A percentile compares a stretch with the other conserved stretches of the same genome.
phyloP scores from a whole-genome alignment of 352 stramenopile species.

The Peronospora belbahrii region DNA sequence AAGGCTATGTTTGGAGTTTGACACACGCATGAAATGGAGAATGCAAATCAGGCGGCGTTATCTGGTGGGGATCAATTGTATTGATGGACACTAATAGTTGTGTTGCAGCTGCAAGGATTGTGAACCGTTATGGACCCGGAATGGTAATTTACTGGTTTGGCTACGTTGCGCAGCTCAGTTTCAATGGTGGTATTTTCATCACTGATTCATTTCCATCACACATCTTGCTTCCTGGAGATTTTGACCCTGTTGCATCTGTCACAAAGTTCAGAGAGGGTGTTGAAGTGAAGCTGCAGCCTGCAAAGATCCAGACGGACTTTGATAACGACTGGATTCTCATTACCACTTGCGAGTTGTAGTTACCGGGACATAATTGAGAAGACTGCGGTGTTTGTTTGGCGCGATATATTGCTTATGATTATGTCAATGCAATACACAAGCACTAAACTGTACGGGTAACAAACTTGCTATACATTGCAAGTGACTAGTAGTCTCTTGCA shows the following conservation, averaged over 20 bases:
- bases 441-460: slow-evolving; percentile 8
- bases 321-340: slow-evolving; percentile 36
- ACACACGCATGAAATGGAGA: slow-evolving; percentile 72
- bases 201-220: slow-evolving; percentile 44
- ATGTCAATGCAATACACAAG: no score
- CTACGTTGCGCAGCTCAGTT: slow-evolving; percentile 48
- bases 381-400: background rate
- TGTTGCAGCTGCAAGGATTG: slow-evolving; percentile 51
- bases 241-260: slow-evolving; percentile 28
- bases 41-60: slow-evolving; percentile 40
- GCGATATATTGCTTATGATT: no score
- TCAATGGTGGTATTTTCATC: slow-evolving; percentile 52
- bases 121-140: slow-evolving; percentile 75
- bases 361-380: background rate
- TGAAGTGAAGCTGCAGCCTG: slow-evolving; percentile 13
- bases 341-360: slow-evolving; percentile 26
- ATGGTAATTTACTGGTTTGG: slow-evolving; percentile 88
- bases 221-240: slow-evolving; percentile 49
- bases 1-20: slow-evolving; percentile 87
- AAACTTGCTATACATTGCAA: background rate
- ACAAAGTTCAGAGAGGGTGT: slow-evolving; percentile 14
- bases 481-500: slow-evolving; percentile 13
- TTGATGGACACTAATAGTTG: background rate
- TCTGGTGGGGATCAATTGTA: background rate
- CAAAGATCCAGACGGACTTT: slow-evolving; percentile 26